Percentiles rank a stretch among this genome's conserved stretches.
Conservation (phyloP, 345 rosid species). For the Dipteronia dyeriana region DNA sequence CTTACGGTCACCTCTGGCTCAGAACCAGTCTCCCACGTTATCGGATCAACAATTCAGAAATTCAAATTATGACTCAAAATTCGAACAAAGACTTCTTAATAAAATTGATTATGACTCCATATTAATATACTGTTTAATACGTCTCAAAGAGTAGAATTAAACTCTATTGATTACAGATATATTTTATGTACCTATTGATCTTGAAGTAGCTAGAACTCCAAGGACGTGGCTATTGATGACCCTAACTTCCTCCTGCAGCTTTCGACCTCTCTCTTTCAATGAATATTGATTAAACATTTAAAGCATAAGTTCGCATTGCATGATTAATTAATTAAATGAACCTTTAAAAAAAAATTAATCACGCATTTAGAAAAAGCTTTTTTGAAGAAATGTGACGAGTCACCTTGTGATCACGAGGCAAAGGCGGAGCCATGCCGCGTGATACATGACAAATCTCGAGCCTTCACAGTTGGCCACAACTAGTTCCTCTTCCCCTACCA, state of each 20-base stretch:
- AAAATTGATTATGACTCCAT: background rate
- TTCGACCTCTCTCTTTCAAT: constrained; percentile 19
- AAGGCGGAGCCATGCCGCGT: constrained; percentile 29
- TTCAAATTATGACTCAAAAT: background rate
- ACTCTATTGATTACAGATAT: too few relatives aligned
- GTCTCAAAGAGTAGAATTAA: too few relatives aligned
- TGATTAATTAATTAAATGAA: too few relatives aligned
- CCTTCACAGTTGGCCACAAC: constrained; percentile 51
- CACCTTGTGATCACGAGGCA: constrained; percentile 41
- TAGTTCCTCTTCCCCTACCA: constrained; percentile 37
- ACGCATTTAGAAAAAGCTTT: too few relatives aligned
- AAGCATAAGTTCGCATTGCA: too few relatives aligned
- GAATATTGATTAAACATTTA: too few relatives aligned
- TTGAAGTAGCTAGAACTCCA: too few relatives aligned
- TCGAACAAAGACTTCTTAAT: background rate
- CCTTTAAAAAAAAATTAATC: too few relatives aligned
- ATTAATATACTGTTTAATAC: background rate
- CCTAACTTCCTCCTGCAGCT: constrained; percentile 29
- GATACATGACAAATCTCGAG: constrained; percentile 38
- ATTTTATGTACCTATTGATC: too few relatives aligned
- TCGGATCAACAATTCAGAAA: background rate
- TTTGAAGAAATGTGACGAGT: background rate
- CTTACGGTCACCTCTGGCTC: constrained; percentile 37
- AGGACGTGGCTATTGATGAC: background rate
- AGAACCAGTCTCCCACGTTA: constrained; percentile 33